Evolutionary conservation across 345 rosid species (phyloP).

Genomic region (Hypericum androsaemum): DNA sequence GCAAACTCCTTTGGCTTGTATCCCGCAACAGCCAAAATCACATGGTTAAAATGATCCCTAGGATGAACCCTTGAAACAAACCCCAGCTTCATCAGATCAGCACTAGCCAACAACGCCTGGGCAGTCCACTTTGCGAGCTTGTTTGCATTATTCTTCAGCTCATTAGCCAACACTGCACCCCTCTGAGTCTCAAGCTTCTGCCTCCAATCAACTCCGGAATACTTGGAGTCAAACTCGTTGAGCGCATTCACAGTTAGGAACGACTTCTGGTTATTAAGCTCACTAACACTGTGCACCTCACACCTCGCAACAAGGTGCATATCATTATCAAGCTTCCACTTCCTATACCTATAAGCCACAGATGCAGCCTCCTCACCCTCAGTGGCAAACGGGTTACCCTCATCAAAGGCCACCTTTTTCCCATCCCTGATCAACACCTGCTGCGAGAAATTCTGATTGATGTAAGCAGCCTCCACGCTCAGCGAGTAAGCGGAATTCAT

Average conservation of each 20-base stretch:
- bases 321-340: conserved; percentile 87
- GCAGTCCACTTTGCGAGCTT: conserved; percentile 97
- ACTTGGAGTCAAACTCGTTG: conserved; percentile 89
- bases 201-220: conserved; percentile 97
- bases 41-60: conserved; percentile 95
- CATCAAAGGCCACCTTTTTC: conserved; percentile 71
- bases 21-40: conserved; percentile 75
- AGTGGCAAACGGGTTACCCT: conserved; percentile 77
- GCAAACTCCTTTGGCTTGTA: conserved; percentile 91
- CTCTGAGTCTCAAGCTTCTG: conserved; percentile 98
- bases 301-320: conserved; percentile 78
- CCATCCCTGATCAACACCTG: conserved; percentile 84
- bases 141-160: conserved; percentile 90
- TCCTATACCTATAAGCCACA: conserved; percentile 79
- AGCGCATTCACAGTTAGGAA: conserved; percentile 85
- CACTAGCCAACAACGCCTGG: conserved; percentile 78
- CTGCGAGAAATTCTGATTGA: conserved; percentile 80
- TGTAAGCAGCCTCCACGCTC: conserved; percentile 81
- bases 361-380: conserved; percentile 97
- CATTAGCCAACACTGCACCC: conserved; percentile 94
- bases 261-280: conserved; percentile 64
- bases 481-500: conserved; percentile 69
- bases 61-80: conserved; percentile 97
- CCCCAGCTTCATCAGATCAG: conserved; percentile 95
- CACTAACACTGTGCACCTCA: conserved; percentile 83